A percentile compares a stretch with the other conserved stretches of the same genome.
These are phyloP conservation scores for Crithidia brevicula DNA, from an alignment of 208 protist species.

Conservation along the genomic window DNA sequence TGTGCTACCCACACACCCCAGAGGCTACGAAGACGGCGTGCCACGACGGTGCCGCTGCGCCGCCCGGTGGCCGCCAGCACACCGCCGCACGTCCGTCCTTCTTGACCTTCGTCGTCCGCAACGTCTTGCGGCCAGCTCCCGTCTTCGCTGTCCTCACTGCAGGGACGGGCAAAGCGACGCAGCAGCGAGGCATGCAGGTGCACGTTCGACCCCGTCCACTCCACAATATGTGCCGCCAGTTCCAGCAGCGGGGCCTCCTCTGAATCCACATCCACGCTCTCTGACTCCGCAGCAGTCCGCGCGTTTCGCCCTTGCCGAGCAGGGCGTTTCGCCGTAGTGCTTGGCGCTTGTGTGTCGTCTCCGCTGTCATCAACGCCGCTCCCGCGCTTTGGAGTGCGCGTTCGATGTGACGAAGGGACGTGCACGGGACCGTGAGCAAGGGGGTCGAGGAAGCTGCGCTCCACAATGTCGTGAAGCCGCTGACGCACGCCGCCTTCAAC, in stretches of 20 bases:
- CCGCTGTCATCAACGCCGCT: no score
- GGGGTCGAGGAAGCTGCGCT: conserved; percentile 11
- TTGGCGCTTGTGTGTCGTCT: no score
- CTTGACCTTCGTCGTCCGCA: not conserved
- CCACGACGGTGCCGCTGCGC: conserved; percentile 8
- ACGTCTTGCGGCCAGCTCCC: not conserved
- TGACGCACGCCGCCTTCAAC: conserved; percentile 43
- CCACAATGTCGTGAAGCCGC: conserved; percentile 9
- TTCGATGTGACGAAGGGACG: no score
- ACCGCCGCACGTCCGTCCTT: not conserved
- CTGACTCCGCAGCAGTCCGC: no score
- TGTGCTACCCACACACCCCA: conserved; percentile 27
- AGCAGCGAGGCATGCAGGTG: conserved; percentile 27
- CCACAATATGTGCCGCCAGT: conserved; percentile 15
- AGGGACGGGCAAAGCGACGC: conserved; percentile 12
- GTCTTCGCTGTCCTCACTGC: not conserved
- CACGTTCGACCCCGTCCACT: conserved; percentile 22
- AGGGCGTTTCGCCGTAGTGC: no score
- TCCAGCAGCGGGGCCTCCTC: conserved; percentile 14
- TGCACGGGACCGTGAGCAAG: no score
- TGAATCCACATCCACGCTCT: no score
- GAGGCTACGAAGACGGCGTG: conserved; percentile 22
- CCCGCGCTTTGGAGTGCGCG: no score
- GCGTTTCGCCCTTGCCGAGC: no score
- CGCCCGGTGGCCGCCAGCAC: not conserved